Conservation (phyloP, 2,329 filamentous ascomycete species). For the Sclerotinia nivalis region DNA sequence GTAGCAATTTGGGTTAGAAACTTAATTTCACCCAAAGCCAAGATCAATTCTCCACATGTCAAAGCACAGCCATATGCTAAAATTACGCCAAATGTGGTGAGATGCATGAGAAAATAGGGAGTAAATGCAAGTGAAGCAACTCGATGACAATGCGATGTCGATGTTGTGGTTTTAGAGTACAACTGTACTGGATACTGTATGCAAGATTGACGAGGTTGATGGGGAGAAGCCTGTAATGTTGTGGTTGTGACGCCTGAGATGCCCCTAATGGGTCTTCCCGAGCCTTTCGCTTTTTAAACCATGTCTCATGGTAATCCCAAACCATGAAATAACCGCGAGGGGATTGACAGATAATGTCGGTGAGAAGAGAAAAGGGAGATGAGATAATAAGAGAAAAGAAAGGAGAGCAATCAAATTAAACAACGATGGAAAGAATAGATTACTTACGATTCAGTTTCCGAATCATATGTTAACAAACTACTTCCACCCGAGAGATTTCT, state of each 20-base stretch:
- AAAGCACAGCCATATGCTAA: slow-evolving; percentile 12
- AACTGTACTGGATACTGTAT: slow-evolving; percentile 10
- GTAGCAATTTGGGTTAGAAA: slow-evolving; percentile 16
- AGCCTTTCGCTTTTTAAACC: slow-evolving; percentile 3
- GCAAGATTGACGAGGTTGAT: slow-evolving; percentile 20
- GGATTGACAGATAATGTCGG: slow-evolving; percentile 6
- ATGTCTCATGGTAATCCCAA: slow-evolving; percentile 19
- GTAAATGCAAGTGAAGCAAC: not conserved
- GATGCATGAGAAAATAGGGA: not conserved
- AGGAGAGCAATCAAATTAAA: slow-evolving; percentile 1
- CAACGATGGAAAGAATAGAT: slow-evolving; percentile 23
- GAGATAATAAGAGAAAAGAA: not conserved
- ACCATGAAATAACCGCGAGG: slow-evolving; percentile 5
- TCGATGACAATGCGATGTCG: not conserved
- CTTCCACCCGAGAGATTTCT: slow-evolving; percentile 26
- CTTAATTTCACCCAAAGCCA: slow-evolving; percentile 6
- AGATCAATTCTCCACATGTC: slow-evolving; percentile 20
- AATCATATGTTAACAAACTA: slow-evolving; percentile 40
- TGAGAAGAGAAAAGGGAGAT: not conserved
- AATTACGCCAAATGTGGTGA: not conserved
- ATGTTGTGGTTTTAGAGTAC: slow-evolving; percentile 15
- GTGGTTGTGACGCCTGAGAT: slow-evolving; percentile 13
- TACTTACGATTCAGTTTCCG: slow-evolving; percentile 42
- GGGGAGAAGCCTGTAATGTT: slow-evolving; percentile 14
- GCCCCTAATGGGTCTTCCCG: slow-evolving; percentile 3